These are phyloP conservation scores for Penicillium nucicola DNA, from an alignment of 495 filamentous ascomycete genomes.

Conservation along the genomic window DNA sequence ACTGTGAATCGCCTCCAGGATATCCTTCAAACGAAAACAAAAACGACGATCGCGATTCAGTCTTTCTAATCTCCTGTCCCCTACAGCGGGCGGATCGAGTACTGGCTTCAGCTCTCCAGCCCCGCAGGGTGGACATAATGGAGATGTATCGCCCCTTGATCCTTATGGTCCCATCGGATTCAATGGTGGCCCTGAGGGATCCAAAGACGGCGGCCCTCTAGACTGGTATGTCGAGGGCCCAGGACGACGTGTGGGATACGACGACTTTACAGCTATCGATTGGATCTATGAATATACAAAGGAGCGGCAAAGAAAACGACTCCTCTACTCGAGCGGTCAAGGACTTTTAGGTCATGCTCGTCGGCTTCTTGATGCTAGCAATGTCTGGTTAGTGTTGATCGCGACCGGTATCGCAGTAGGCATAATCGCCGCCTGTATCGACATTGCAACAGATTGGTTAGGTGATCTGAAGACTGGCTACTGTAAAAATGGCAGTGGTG, in stretches of 20 bases:
- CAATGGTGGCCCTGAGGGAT: slow-evolving; percentile 37
- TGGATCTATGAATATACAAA: slow-evolving; percentile 99
- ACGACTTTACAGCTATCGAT: slow-evolving; percentile 96
- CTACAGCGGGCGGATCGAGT: slow-evolving; percentile 24
- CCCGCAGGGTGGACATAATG: slow-evolving; percentile 26
- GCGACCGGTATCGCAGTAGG: slow-evolving; percentile 77
- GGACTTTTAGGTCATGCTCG: slow-evolving; percentile 70
- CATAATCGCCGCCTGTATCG: slow-evolving; percentile 79
- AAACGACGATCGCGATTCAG: slow-evolving; percentile 59
- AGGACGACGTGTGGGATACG: slow-evolving; percentile 88
- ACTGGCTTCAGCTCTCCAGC: slow-evolving; percentile 18
- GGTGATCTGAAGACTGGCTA: slow-evolving; percentile 92
- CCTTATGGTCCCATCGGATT: slow-evolving; percentile 23
- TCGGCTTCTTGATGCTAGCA: slow-evolving; percentile 74
- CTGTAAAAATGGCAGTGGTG: slow-evolving; percentile 69
- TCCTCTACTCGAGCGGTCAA: slow-evolving; percentile 65
- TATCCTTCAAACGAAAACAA: slow-evolving; percentile 82
- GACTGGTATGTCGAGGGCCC: slow-evolving; percentile 94
- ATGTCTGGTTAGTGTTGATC: slow-evolving; percentile 88
- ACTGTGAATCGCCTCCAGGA: slow-evolving; percentile 36
- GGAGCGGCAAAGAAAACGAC: slow-evolving; percentile 80
- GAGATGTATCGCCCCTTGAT: slow-evolving; percentile 23
- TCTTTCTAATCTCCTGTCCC: slow-evolving; percentile 55
- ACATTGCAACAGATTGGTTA: slow-evolving; percentile 92
- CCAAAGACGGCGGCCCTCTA: slow-evolving; percentile 63